Evolutionary conservation across 2,329 filamentous ascomycete genomes (phyloP).

Genomic region (Exophiala xenobiotica): DNA sequence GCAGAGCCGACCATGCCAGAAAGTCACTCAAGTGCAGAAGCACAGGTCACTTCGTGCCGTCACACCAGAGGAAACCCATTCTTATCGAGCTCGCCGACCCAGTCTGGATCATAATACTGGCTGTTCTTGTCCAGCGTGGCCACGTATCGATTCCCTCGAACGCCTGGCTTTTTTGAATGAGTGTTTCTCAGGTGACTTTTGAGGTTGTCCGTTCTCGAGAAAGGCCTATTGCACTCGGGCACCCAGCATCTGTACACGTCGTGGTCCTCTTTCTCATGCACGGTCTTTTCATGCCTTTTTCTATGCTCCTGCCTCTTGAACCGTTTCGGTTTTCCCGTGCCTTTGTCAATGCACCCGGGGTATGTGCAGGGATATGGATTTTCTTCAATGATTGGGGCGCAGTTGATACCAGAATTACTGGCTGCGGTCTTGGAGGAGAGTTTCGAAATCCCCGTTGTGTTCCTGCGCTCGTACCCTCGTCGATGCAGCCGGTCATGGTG

Average conservation of each 20-base stretch:
- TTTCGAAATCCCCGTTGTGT: slow-evolving; percentile 11
- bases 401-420: slow-evolving; percentile 25
- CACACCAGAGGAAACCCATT: slow-evolving; percentile 41
- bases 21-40: no score
- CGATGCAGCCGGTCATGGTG: slow-evolving; percentile 18
- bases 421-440: slow-evolving; percentile 16
- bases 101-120: slow-evolving; percentile 45
- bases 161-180: slow-evolving; percentile 43
- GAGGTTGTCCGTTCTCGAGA: slow-evolving; percentile 47
- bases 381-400: slow-evolving; percentile 25
- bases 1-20: no score
- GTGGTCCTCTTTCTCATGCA: slow-evolving; percentile 39
- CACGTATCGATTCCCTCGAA: slow-evolving; percentile 47
- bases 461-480: slow-evolving; percentile 22
- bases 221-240: slow-evolving; percentile 42
- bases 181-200: slow-evolving; percentile 48
- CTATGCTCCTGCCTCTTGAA: slow-evolving; percentile 53
- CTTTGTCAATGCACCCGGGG: slow-evolving; percentile 38
- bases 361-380: slow-evolving; percentile 40
- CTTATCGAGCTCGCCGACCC: slow-evolving; percentile 43
- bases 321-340: slow-evolving; percentile 44
- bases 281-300: slow-evolving; percentile 50
- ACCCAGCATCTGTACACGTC: slow-evolving; percentile 43
- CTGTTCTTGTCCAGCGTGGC: slow-evolving; percentile 46
- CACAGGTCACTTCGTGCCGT: no score